Conservation (phyloP, 352 stramenopile genomes). For the Elongisporangium senticosum region DNA sequence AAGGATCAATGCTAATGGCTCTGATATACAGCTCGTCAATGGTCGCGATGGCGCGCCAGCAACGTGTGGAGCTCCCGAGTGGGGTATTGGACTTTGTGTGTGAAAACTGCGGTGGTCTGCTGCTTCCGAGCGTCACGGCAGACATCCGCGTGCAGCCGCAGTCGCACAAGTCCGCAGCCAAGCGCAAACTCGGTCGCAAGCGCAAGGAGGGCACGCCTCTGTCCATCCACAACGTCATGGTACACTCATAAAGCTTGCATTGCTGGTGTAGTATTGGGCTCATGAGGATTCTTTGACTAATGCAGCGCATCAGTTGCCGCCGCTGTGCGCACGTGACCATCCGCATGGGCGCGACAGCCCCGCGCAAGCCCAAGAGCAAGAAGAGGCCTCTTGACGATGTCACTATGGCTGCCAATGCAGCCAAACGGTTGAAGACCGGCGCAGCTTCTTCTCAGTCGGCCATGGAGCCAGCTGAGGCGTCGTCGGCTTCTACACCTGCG, state of each 20-base stretch:
- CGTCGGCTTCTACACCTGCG: not conserved
- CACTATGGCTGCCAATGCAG: not conserved
- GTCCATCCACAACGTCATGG: constrained; percentile 30
- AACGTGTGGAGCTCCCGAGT: constrained; percentile 28
- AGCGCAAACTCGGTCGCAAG: constrained; percentile 36
- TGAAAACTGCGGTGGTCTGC: constrained; percentile 46
- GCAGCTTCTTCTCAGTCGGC: not conserved
- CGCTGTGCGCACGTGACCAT: constrained; percentile 50
- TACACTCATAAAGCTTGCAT: constrained; percentile 9
- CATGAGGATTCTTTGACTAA: constrained; percentile 2
- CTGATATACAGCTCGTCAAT: constrained; percentile 28
- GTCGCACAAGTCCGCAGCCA: constrained; percentile 25
- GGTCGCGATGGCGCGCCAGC: constrained; percentile 39
- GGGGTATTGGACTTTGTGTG: constrained; percentile 64
- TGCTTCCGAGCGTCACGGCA: constrained; percentile 55
- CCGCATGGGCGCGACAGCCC: constrained; percentile 33
- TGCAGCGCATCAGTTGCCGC: constrained; percentile 42
- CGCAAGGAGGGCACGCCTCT: constrained; percentile 9
- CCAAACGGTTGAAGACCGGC: constrained; percentile 26
- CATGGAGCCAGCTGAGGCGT: not conserved
- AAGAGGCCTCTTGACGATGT: constrained; percentile 22
- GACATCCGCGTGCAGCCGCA: constrained; percentile 47
- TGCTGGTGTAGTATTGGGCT: not conserved
- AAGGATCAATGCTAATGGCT: not conserved
- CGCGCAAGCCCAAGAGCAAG: constrained; percentile 48